phyloP scores from a whole-genome alignment of 2,329 filamentous ascomycete species.

The Verticillium albo-atrum region DNA sequence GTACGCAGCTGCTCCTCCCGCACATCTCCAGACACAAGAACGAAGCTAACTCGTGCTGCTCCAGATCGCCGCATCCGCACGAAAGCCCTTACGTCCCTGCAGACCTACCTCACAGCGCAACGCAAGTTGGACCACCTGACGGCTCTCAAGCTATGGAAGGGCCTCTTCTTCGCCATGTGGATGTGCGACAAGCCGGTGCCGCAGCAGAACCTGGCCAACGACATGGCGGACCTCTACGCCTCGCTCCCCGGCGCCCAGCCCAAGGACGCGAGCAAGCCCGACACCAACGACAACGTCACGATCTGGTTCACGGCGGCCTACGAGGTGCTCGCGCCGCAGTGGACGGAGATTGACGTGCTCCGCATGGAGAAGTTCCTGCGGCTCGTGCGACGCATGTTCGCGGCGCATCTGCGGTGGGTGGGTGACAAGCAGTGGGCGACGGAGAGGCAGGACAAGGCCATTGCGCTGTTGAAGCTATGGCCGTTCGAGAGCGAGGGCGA shows the following conservation, averaged over 20 bases:
- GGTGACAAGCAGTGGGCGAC: constrained; percentile 17
- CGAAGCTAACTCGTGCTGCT: neutral
- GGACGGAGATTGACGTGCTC: constrained; percentile 66
- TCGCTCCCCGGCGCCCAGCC: constrained; percentile 1
- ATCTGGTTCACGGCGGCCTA: constrained; percentile 24
- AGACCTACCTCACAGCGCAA: constrained; percentile 67
- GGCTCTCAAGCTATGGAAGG: constrained; percentile 88
- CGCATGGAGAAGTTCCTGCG: constrained; percentile 92
- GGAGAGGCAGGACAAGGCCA: constrained; percentile 29
- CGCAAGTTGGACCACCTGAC: constrained; percentile 61
- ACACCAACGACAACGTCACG: constrained; percentile 8
- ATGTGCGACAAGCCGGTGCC: constrained; percentile 87
- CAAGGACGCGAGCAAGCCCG: neutral
- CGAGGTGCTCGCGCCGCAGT: constrained; percentile 65
- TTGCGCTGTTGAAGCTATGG: constrained; percentile 30
- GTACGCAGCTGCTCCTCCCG: constrained; percentile 39
- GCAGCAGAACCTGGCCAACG: constrained; percentile 76
- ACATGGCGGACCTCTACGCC: constrained; percentile 64
- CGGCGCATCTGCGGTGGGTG: constrained; percentile 58
- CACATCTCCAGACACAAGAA: no score
- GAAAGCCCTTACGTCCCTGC: constrained; percentile 71
- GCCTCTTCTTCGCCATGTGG: constrained; percentile 89
- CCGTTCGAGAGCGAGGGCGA: constrained; percentile 35
- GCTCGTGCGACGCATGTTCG: constrained; percentile 74
- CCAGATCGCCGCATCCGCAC: constrained; percentile 75